Evolutionary conservation across 176 grass and related monocot genomes (phyloP), one percentile per base, ranked within the genome.

Genomic region (Carex parvula): DNA sequence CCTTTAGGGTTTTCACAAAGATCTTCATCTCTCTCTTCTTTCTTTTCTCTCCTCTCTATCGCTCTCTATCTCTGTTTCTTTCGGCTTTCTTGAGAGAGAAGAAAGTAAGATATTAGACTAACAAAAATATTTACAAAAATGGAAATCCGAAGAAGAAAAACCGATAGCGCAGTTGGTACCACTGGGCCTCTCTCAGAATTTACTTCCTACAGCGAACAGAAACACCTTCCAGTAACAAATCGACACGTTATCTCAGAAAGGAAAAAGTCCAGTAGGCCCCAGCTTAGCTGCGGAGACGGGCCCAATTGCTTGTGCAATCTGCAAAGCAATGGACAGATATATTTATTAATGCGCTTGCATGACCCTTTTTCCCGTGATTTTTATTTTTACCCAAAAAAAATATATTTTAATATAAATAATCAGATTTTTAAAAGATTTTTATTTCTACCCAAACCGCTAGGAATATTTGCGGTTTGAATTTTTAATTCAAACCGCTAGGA

Each of bases 1-100:
- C 94, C 87, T 97, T 97, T 3, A 97, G 89, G 46, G 91, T 97
- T 83, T 97, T 97, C 54, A 97, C 94, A 81, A 88, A 90, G 26
- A 97, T 80, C 94, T 94, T 97, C 94, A 94, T 97, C 84, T 83
- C 70, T 81, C 41, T 6, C 55, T 35, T 42, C 3, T 55, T 13
- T 3, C 13, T 52, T 16, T 80, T 30, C 29, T 2, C 41, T 48
- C 39, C 70, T 13, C 60, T 11, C 60, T 77, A 22, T 69, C 57
- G 56, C 72, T 56, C 72, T 26, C 26, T 80, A 3, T 21, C 70
- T 16, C 35, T 69, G 69, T 68, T 57, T 41, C 20, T 81, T 77
- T 88, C 71, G 8, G 13, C 60, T 59, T 70, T 69, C 67, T 87
- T 90, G 79, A 84, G 66, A 88, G 37, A 84, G 41, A 61, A 56